Conservation (phyloP, 306 rosid genomes). For the Sechiopsis laciniata region DNA sequence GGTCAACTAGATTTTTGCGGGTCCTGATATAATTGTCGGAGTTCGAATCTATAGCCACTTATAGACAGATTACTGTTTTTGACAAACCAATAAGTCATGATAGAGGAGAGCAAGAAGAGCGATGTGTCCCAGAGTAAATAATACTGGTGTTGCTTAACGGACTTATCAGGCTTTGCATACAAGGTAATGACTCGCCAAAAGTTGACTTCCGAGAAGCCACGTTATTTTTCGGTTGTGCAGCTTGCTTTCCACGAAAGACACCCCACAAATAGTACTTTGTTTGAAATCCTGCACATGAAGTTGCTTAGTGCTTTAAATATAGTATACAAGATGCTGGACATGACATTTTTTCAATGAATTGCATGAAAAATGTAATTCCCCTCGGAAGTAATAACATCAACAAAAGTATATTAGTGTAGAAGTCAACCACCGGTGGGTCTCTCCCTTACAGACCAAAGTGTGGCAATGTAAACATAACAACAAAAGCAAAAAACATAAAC, state of each 20-base stretch:
- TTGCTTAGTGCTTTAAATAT: background rate
- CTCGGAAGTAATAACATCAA: no score
- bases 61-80: background rate
- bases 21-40: background rate
- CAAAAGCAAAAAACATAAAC: no score
- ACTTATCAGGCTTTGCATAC: slow-evolving; percentile 25
- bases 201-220: slow-evolving; percentile 23
- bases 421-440: no score
- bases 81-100: background rate
- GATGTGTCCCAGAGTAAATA: slow-evolving; percentile 3
- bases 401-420: no score
- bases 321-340: slow-evolving; percentile 17
- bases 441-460: no score
- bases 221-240: slow-evolving; percentile 19
- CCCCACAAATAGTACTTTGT: slow-evolving; percentile 73
- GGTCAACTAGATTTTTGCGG: background rate
- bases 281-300: slow-evolving; percentile 53
- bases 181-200: slow-evolving; percentile 23
- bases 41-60: slow-evolving; percentile 8
- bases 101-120: background rate
- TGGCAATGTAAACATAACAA: no score
- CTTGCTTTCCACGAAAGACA: slow-evolving; percentile 46
- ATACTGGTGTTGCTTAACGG: slow-evolving; percentile 31
- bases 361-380: background rate
- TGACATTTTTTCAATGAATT: background rate